A percentile compares a stretch with the other conserved stretches of the same genome.
These are phyloP conservation scores for Phytopythium delawarense DNA, from an alignment of 352 stramenopile species.

Conservation along the genomic window DNA sequence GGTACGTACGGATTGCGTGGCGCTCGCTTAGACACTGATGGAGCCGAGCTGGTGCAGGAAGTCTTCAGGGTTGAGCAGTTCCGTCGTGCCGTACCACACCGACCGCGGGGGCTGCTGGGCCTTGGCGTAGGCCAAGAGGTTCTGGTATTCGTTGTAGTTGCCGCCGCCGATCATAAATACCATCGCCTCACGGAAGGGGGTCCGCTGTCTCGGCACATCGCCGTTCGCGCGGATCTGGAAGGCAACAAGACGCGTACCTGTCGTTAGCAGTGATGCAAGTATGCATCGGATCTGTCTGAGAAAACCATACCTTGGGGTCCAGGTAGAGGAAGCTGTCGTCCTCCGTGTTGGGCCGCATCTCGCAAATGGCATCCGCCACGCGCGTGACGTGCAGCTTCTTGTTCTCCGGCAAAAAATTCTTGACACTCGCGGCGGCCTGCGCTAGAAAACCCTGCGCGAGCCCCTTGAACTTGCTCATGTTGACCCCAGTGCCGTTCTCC, in stretches of 20 bases:
- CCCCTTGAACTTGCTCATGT: constrained; percentile 85
- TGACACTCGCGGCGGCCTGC: constrained; percentile 79
- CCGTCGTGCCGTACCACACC: constrained; percentile 88
- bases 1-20: not conserved
- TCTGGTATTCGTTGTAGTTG: constrained; percentile 89
- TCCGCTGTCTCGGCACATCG: constrained; percentile 66
- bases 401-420: constrained; percentile 86
- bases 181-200: constrained; percentile 77
- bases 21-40: constrained; percentile 39
- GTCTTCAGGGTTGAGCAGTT: constrained; percentile 85
- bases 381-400: constrained; percentile 85
- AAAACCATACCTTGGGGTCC: constrained; percentile 61
- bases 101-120: constrained; percentile 55
- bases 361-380: constrained; percentile 79
- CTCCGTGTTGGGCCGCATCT: constrained; percentile 75
- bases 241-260: not conserved
- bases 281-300: not conserved
- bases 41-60: constrained; percentile 85
- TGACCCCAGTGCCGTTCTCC: constrained; percentile 31
- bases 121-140: constrained; percentile 80
- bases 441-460: constrained; percentile 76
- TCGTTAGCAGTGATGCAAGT: not conserved
- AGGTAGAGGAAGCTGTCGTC: constrained; percentile 83
- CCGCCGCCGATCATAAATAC: constrained; percentile 87
- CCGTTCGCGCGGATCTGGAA: constrained; percentile 65